Evolutionary conservation across 1,139 yeast genomes (phyloP).

Genomic region (Cylindricascospora bacillispora): DNA sequence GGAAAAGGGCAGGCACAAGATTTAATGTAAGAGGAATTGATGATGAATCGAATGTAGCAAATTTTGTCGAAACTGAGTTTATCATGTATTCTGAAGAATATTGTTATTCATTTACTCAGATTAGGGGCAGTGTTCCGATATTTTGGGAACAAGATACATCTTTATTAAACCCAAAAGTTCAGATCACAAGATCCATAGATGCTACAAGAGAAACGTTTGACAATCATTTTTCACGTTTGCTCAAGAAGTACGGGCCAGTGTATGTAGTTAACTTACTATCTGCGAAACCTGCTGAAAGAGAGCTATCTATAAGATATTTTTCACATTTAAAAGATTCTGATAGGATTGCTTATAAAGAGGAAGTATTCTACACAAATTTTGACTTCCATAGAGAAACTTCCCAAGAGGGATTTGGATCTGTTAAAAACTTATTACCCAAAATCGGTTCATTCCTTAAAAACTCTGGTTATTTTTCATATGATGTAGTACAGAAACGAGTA

Average conservation of each 20-base stretch:
- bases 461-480: constrained; percentile 72
- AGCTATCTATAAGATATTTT: constrained; percentile 55
- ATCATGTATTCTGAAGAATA: constrained; percentile 49
- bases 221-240: constrained; percentile 59
- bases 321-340: constrained; percentile 34
- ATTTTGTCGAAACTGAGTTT: constrained; percentile 89
- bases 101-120: constrained; percentile 66
- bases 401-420: constrained; percentile 78
- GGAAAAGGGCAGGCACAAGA: constrained; percentile 94
- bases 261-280: constrained; percentile 79
- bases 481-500: constrained; percentile 33
- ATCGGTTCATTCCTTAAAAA: constrained; percentile 55
- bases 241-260: constrained; percentile 71
- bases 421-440: constrained; percentile 52
- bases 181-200: constrained; percentile 78
- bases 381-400: constrained; percentile 92
- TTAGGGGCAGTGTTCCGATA: constrained; percentile 90
- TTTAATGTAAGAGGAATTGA: constrained; percentile 91
- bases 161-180: constrained; percentile 70
- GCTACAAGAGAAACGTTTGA: constrained; percentile 90
- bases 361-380: constrained; percentile 59
- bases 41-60: constrained; percentile 90
- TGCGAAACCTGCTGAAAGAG: constrained; percentile 65
- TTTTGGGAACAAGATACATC: constrained; percentile 96
- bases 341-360: constrained; percentile 30